Conservation (phyloP, 2,329 filamentous ascomycete genomes). For the Chaetomium sp. region DNA sequence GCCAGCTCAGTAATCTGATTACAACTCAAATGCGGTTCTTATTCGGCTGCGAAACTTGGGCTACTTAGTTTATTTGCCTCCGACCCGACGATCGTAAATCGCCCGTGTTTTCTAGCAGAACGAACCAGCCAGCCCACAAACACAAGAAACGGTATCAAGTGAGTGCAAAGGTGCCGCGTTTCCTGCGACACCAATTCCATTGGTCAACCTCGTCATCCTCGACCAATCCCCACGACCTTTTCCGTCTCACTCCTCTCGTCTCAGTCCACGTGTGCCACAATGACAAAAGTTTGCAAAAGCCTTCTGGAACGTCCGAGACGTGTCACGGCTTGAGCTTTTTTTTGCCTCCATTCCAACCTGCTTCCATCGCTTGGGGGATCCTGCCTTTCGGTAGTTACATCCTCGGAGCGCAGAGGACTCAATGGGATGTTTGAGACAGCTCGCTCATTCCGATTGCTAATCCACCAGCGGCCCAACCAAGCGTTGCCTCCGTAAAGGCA, state of each 20-base stretch:
- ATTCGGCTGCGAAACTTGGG: no score
- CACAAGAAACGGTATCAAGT: neutral
- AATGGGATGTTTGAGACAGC: constrained; percentile 1
- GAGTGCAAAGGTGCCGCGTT: neutral
- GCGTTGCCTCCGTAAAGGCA: constrained; percentile 8
- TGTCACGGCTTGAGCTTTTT: neutral
- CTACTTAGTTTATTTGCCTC: no score
- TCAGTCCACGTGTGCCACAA: constrained; percentile 3
- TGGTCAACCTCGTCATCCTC: neutral
- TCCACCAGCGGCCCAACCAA: constrained; percentile 8
- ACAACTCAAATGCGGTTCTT: no score
- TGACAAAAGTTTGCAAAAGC: constrained; percentile 7
- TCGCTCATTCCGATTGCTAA: constrained; percentile 7
- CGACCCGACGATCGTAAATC: no score
- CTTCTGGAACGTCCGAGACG: neutral
- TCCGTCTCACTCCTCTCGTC: neutral
- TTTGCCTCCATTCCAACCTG: neutral
- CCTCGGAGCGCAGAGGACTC: neutral
- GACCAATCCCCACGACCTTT: neutral
- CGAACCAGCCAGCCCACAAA: neutral
- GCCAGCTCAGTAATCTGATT: no score
- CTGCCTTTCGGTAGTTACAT: constrained; percentile 1
- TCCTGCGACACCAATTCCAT: neutral
- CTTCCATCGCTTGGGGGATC: neutral
- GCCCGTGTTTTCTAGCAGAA: no score